Evolutionary conservation across 192 early-diverging fungal genomes (phyloP), one percentile per base, ranked within the genome.

Genomic region (Diversispora epigaea): DNA sequence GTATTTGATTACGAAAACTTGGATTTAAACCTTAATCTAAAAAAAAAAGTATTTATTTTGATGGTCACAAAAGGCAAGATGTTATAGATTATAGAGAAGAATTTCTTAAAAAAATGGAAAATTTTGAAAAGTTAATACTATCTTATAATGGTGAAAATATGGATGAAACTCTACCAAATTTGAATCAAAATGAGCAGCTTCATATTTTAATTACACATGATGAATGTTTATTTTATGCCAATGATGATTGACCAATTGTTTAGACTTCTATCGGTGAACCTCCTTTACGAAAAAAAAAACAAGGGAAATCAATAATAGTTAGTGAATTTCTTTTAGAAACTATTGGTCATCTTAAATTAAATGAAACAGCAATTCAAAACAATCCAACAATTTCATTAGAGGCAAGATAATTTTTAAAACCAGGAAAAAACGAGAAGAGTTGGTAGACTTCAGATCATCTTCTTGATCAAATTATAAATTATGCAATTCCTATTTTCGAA

Each of bases 371-470:
- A 32, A 32, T 32, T 32, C 25, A 32, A 32, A 32, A 32, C 2
- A 32, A 32, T 32, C 2, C 25, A 32, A 32, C 3, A 15, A 40
- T 68, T 68, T 19, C 45, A 22, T 14, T 32, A 45, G 45, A 68
- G 21, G 66, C 68, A n/a, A 0, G 39, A 0, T 19, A 43, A 17
- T 71, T 46, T 55, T 45, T 71, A 39, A 52, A 39, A 57, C 39
- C 68, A 32, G 54, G 15, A 68, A 71, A 70, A 71, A 57, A 50
- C 52, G 3, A 68, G 45, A 41, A 68, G 9, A n/a, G 32, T 0
- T 76, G n/a, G 19, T 76, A 0, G 49, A 76, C 17, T 41, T 32
- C n/a, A 40, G 15, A 76, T n/a, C 15, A 76, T 50, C 55, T 70
- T 15, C 4, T 55, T 15, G 68, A 70, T 4, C 50, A 70, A 70